Base-by-base conservation (phyloP, 106 monocot genomes). In the Dioscorea alata region DNA sequence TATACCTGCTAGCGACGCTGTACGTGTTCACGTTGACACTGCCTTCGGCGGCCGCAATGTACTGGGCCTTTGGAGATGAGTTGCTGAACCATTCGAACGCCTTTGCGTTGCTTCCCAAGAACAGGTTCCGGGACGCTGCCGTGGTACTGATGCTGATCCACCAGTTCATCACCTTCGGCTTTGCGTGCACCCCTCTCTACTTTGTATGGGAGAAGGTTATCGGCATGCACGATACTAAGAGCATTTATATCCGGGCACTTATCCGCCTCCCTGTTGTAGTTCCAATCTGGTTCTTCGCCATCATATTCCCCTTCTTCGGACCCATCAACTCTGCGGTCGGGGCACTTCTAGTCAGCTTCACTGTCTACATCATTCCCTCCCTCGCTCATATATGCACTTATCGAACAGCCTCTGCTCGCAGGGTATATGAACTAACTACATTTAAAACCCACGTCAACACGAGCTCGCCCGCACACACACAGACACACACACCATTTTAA, bases 141-240 rank as follows among this genome's bases (percentile, higher is more conserved):
- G 82, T 82, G 23, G 66, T 82, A 20, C 82, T 83, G 25, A 83
- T 83, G 82, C 78, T 83, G 59, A 83, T 83, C 70, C 82, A 83
- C 53, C 82, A 83, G 83, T 83, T 89, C 80, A 89, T 89, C 79
- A 89, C 89, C 57, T 89, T 89, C 68, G 89, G 89, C 2, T 89
- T 89, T 58, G 85, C 89, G 14, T 89, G 82, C 74, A 89, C 89
- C 24, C 89, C 89, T 15, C 85, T 89, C 57, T 89, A 89, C 73
- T 89, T 89, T 61, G 89, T 89, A 10, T 89, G 89, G 89, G 89
- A 89, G 82, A 89, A 89, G 82, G 82, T 78, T 48, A 80, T 89
- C 32, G 89, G 89, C 4, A 77, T 85, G 85, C 89, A 89, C 65
- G 82, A 80, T 50, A 77, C 82, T 28, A 68, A 52, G 61, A 86